These are phyloP conservation scores for Exophiala alcalophila DNA, from an alignment of 2,329 filamentous ascomycete species.

Conservation along the genomic window DNA sequence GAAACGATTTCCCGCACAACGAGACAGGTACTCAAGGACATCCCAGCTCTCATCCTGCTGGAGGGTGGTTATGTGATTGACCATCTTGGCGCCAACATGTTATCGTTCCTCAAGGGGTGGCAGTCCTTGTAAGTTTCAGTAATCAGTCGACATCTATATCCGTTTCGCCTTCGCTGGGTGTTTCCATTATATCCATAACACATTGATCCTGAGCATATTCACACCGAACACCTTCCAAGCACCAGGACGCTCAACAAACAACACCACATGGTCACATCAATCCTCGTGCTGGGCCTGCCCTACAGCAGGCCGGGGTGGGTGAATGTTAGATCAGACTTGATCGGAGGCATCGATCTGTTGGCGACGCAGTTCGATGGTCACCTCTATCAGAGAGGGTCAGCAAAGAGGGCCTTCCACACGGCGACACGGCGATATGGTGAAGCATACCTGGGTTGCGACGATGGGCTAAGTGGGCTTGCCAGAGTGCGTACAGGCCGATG, in stretches of 20 bases:
- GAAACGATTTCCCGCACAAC: conserved; percentile 22
- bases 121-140: conserved; percentile 11
- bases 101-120: conserved; percentile 29
- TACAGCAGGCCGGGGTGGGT: not conserved
- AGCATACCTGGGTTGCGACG: conserved; percentile 3
- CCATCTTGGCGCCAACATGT: conserved; percentile 27
- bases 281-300: not conserved
- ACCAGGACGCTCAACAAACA: too few species aligned
- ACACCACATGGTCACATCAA: not conserved
- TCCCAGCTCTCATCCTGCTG: conserved; percentile 27
- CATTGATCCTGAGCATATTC: too few species aligned
- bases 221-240: too few species aligned
- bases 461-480: conserved; percentile 4
- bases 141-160: not conserved
- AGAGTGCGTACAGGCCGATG: conserved; percentile 5
- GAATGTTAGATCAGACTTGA: not conserved
- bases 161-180: not conserved
- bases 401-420: not conserved
- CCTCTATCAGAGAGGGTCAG: conserved; percentile 1
- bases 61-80: conserved; percentile 32
- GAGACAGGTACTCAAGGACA: conserved; percentile 16
- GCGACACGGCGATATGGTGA: not conserved
- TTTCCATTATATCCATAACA: too few species aligned
- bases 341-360: conserved; percentile 5
- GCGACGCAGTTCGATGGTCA: not conserved